phyloP scores from a whole-genome alignment of 139 green algal genomes.

The Chlorokybus atmophyticus region DNA sequence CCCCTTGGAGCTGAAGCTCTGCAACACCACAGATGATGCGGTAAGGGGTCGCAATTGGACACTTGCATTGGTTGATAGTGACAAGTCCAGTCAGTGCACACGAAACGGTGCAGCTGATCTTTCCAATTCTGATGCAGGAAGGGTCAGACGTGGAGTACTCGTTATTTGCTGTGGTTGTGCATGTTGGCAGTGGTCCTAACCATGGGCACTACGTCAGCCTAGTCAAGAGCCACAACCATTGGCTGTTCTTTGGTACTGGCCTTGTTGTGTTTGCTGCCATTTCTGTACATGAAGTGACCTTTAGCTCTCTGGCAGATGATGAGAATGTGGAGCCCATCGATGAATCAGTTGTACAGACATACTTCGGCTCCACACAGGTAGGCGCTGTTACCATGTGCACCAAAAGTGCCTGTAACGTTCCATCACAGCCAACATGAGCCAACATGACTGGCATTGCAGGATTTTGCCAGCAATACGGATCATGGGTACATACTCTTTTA shows the following conservation, averaged over 20 bases:
- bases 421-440: neutral
- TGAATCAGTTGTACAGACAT: conserved; percentile 60
- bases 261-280: conserved; percentile 7
- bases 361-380: conserved; percentile 69
- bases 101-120: too few species aligned
- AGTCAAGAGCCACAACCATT: conserved; percentile 68
- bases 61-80: too few species aligned
- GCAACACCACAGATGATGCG: conserved; percentile 59
- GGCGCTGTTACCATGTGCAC: neutral
- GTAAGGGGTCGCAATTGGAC: too few species aligned
- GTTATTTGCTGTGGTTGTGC: conserved; percentile 86
- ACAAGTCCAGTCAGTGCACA: too few species aligned
- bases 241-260: conserved; percentile 53
- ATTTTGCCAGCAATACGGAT: conserved; percentile 52
- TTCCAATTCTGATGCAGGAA: too few species aligned
- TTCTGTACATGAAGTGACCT: neutral
- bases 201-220: conserved; percentile 94
- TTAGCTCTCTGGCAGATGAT: conserved; percentile 9
- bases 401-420: neutral
- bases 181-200: conserved; percentile 75
- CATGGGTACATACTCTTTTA: conserved; percentile 98
- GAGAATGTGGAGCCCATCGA: conserved; percentile 52
- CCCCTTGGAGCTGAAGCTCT: conserved; percentile 86
- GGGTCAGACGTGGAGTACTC: too few species aligned
- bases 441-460: neutral